These are phyloP conservation scores for Chaetomium sp. DNA, from an alignment of 2,329 filamentous ascomycete genomes.

Conservation along the genomic window DNA sequence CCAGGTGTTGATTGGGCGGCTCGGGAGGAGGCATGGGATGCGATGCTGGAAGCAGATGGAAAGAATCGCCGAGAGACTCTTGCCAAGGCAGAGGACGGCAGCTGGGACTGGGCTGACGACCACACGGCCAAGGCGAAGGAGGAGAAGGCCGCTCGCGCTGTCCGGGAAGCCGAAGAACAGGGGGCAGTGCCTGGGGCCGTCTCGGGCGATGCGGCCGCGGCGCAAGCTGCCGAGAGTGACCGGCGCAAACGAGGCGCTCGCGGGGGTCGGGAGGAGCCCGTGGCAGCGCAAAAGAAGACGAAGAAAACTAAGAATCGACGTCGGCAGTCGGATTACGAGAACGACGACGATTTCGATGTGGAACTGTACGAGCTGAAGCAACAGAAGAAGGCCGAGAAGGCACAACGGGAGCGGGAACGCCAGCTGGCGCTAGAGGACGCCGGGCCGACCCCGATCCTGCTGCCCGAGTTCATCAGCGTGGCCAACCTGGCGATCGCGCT, in stretches of 20 bases:
- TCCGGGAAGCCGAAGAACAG: background rate
- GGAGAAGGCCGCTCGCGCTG: background rate
- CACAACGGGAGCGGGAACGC: conserved; percentile 30
- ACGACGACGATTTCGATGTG: conserved; percentile 38
- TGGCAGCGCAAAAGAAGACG: conserved; percentile 5
- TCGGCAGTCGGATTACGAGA: conserved; percentile 19
- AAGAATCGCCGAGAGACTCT: background rate
- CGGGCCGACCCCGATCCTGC: conserved; percentile 54
- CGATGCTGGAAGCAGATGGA: background rate
- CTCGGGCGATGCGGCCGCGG: background rate
- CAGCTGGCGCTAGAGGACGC: conserved; percentile 33
- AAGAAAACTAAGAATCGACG: conserved; percentile 13
- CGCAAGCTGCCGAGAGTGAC: background rate
- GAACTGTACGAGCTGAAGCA: conserved; percentile 33
- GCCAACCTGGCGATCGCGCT: conserved; percentile 70
- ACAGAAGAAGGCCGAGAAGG: conserved; percentile 37
- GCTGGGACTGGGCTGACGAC: conserved; percentile 19
- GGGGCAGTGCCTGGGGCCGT: background rate
- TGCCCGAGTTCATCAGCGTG: conserved; percentile 92
- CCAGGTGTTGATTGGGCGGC: too few relatives aligned
- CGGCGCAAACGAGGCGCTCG: background rate
- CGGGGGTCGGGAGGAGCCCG: background rate
- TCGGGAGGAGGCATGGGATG: background rate
- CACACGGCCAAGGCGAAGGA: background rate
- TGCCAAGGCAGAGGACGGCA: background rate